Conservation (phyloP, 2,329 filamentous ascomycete species). For the Alternaria gaisen region DNA sequence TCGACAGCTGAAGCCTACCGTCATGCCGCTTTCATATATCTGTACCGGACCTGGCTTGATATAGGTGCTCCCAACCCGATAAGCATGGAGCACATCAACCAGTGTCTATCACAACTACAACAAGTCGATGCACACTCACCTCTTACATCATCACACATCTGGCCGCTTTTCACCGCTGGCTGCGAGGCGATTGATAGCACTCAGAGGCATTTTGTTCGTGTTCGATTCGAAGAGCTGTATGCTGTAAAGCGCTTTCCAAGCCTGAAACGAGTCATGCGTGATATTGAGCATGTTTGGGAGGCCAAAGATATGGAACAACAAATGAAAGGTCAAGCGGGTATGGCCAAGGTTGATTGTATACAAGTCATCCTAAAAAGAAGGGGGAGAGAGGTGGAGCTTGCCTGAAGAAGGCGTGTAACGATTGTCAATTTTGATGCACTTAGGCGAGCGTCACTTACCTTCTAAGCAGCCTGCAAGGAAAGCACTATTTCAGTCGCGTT, state of each 20-base stretch:
- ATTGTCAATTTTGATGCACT: neutral
- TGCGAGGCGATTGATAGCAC: constrained; percentile 35
- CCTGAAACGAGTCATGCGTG: constrained; percentile 36
- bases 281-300: constrained; percentile 43
- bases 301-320: constrained; percentile 39
- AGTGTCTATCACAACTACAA: constrained; percentile 32
- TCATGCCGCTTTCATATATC: constrained; percentile 47
- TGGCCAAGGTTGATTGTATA: constrained; percentile 45
- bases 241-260: constrained; percentile 34
- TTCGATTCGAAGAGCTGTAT: constrained; percentile 39
- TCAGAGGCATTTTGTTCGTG: constrained; percentile 37
- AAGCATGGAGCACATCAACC: constrained; percentile 39
- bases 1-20: constrained; percentile 41
- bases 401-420: constrained; percentile 14
- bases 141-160: constrained; percentile 40
- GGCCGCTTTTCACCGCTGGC: constrained; percentile 45
- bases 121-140: constrained; percentile 30
- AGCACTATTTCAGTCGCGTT: too few species aligned
- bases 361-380: constrained; percentile 37
- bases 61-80: constrained; percentile 43
- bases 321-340: constrained; percentile 32
- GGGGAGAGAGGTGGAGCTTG: constrained; percentile 43
- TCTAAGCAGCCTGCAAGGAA: too few species aligned
- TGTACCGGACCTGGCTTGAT: constrained; percentile 45
- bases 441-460: too few species aligned